A percentile compares a stretch with the other conserved stretches of the same genome.
Evolutionary conservation across 345 rosid species (phyloP).

Genomic region (Pistacia atlantica): DNA sequence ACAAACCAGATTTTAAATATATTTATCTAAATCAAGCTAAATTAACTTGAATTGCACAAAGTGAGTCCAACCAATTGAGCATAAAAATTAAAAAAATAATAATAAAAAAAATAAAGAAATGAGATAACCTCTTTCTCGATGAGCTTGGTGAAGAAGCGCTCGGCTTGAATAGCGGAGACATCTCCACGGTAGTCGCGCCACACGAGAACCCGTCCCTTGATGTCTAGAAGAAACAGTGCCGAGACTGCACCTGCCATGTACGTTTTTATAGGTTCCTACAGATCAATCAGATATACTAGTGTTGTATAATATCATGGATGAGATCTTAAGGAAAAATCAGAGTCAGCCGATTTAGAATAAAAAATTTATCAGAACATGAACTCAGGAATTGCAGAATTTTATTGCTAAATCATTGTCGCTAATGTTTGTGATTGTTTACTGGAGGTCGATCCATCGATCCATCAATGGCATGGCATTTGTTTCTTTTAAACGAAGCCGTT

Average conservation of each 20-base stretch:
- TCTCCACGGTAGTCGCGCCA: conserved; percentile 99
- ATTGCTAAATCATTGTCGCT: neutral
- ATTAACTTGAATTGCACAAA: neutral
- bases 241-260: conserved; percentile 85
- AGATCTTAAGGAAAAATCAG: conserved; percentile 4
- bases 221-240: conserved; percentile 86
- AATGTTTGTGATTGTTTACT: neutral
- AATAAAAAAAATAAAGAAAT: neutral
- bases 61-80: neutral
- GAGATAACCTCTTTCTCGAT: conserved; percentile 80
- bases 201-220: conserved; percentile 91
- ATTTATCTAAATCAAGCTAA: conserved; percentile 14
- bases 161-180: conserved; percentile 82
- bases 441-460: no score
- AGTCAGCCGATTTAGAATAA: conserved; percentile 13
- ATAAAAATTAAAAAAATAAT: neutral
- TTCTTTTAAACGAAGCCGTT: no score
- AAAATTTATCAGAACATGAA: neutral
- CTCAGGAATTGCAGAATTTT: neutral
- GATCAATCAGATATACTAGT: conserved; percentile 15
- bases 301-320: neutral
- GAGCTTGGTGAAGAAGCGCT: conserved; percentile 93
- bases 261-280: conserved; percentile 1
- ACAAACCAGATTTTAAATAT: neutral
- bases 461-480: no score